Evolutionary conservation across 208 protist genomes (phyloP), one percentile per base, ranked within the genome.

Genomic region (Endotrypanum monterogeii): DNA sequence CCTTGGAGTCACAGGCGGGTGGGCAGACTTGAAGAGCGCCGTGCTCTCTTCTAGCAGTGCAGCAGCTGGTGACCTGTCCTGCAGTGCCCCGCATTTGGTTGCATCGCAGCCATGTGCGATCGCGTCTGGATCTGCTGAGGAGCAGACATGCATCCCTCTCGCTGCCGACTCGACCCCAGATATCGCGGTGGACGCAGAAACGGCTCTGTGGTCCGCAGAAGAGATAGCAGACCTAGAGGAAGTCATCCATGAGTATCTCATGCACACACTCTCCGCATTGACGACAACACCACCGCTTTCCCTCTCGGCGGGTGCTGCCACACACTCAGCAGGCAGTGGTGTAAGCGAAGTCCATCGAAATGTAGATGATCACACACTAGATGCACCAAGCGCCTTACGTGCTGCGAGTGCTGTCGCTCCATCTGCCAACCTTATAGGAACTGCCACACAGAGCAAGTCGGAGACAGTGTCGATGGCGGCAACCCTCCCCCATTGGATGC

Each of bases 1-100:
- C 57, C 79, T 93, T 9, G 85, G 85, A 18, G 32, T 90, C 20
- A 60, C 82, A 5, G 85, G 85, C 16, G 88, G 88, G 20, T 93
- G 83, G 80, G 69, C 73, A 5, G 78, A 83, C 16, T 68, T 93
- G 3, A 52, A 18, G 35, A 70, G 48, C 11, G 63, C 46, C 32
- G 73, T 62, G 35, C 28, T 52, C 41, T 25, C 35, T n/a, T 55
- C 37, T 25, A 71, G 7, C 56, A 46, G 9, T n/a, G 65, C 18
- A 18, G 18, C 57, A 3, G 41, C 57, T 20, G 44, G 23, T 9
- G 12, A 4, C 37, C 14, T 39, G 37, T 9, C 63, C 9, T 37
- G 44, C 14, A 12, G 25, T 14, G 20, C 11, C 28, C 63, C 14
- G 30, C 65, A 23, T 8, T 35, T 37, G 1, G 28, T 57, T 50